Conservation (phyloP, 495 filamentous ascomycete species). For the Evernia prunastri region DNA sequence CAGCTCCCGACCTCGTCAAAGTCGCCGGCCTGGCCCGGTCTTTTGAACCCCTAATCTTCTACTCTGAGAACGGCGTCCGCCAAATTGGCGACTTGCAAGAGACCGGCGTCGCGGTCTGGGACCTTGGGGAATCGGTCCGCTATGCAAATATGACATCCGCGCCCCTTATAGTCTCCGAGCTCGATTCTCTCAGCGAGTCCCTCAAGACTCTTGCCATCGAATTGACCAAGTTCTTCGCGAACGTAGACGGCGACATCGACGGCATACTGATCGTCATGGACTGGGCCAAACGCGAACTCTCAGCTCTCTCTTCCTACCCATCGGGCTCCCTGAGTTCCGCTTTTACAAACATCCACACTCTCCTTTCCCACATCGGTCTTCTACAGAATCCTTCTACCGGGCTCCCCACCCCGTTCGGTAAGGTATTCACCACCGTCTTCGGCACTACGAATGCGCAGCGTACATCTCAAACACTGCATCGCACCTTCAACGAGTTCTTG, state of each 20-base stretch:
- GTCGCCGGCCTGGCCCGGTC: slow-evolving; percentile 79
- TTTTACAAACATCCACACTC: slow-evolving; percentile 72
- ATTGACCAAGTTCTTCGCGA: slow-evolving; percentile 80
- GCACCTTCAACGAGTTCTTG: slow-evolving; percentile 82
- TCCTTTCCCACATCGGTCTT: slow-evolving; percentile 60
- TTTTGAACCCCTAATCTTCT: slow-evolving; percentile 87
- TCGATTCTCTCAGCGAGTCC: slow-evolving; percentile 75
- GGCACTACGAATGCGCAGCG: slow-evolving; percentile 73
- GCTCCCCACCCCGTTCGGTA: slow-evolving; percentile 59
- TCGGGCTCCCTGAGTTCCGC: slow-evolving; percentile 54
- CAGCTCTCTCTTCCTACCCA: slow-evolving; percentile 46
- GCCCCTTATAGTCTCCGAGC: slow-evolving; percentile 72
- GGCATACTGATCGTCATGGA: slow-evolving; percentile 90
- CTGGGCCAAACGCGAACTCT: slow-evolving; percentile 81
- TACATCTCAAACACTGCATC: slow-evolving; percentile 70
- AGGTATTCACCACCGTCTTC: slow-evolving; percentile 60
- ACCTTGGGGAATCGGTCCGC: slow-evolving; percentile 80
- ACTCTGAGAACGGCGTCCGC: slow-evolving; percentile 77
- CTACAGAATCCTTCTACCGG: slow-evolving; percentile 57
- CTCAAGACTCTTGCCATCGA: slow-evolving; percentile 75
- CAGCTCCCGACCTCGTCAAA: slow-evolving; percentile 83
- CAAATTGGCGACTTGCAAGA: slow-evolving; percentile 83
- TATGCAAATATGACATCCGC: slow-evolving; percentile 84
- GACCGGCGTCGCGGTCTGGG: slow-evolving; percentile 85
- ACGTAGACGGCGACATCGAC: slow-evolving; percentile 87